Base-by-base conservation (phyloP, 2,329 filamentous ascomycete genomes). In the Microthyrium microscopicum region DNA sequence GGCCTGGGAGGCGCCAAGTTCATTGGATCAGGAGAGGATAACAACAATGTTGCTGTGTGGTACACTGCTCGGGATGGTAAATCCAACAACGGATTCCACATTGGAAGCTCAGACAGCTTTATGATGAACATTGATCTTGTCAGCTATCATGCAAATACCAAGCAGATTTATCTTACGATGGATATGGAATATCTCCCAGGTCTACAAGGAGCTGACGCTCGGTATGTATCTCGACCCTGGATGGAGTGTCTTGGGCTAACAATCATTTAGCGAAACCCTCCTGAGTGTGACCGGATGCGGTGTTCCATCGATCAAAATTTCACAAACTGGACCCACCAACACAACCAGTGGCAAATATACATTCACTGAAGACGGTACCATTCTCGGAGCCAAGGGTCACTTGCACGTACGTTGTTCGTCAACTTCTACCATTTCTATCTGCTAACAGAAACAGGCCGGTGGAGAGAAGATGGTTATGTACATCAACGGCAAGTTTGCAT, bases 111-210 rank as follows among this genome's bases (percentile, higher is more conserved):
- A 5, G 35, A 32, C 16, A 15, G 5, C 8, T 33, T 34, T 25
- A 20, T 17, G 6, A n/a, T 20, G 7, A 18, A 29, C 17, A 18
- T 26, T 12, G 31, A 37, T 13, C 8, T 37, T 4, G 35, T 37
- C 11, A 37, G 33, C 21, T 37, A 37, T 25, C 27, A 34, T 12
- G 24, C 27, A n/a, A 13, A 28, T 4, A 8, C 13, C 2, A 20
- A 16, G 16, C 4, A 5, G 7, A 18, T 37, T 6, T 37, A 37
- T 15, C 18, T 33, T n/a, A 26, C 29, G 2, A 34, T 34, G 18
- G 30, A 37, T 16, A 7, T 37, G 7, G 35, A 37, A 18, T 37
- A 29, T 20, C 15, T 37, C 5, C 35, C 35, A 5, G 35, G 35
- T 4, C 33, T 26, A 9, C 20, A 26, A 13, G 35, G 31, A 20